Evolutionary conservation across 176 grass and related monocot species (phyloP), one percentile per base, ranked within the genome.

Genomic region (Ensete glaucum): DNA sequence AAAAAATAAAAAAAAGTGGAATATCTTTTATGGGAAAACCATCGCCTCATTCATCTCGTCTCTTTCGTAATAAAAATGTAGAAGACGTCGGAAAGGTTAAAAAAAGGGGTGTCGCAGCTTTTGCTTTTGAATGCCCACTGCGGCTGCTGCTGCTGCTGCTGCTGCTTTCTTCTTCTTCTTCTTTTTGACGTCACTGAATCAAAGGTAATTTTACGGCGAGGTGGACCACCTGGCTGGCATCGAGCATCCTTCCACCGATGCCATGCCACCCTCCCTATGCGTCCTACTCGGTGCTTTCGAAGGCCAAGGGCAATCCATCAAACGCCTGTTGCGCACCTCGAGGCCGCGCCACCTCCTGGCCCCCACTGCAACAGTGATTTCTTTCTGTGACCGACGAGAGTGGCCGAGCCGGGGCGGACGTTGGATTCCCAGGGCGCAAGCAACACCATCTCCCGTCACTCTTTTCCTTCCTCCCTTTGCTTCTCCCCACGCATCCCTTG

Each of bases 401-500:
- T 84, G 88, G 69, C 76, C 84, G 81, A 84, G 15, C 75, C 50
- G 52, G 79, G 79, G 55, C 72, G 54, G 79, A 74, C 65, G 62
- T 74, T 70, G 54, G 76, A 82, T 85, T 84, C 82, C 59, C 85
- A 73, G 51, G 79, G 79, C 72, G 87, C 82, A 50, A 80, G 13
- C 15, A 73, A 73, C 66, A 5, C 34, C 34, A 6, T 43, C 34
- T 43, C 0, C 34, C 34, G 34, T 43, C 34, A 43, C 4, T 43
- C 34, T 43, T 43, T 43, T 43, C 34, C 34, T 43, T 34, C 29
- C 29, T 34, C 3, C 29, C 2, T 34, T 34, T 3, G 29, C 29
- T 0, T 43, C 4, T 43, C 34, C 34, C 34, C 34, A 43, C 34
- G 34, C 34, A 6, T 43, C 34, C 34, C 34, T 3, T 6, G 34